phyloP scores from a whole-genome alignment of 352 stramenopile genomes.

The Globisporangium lucens region DNA sequence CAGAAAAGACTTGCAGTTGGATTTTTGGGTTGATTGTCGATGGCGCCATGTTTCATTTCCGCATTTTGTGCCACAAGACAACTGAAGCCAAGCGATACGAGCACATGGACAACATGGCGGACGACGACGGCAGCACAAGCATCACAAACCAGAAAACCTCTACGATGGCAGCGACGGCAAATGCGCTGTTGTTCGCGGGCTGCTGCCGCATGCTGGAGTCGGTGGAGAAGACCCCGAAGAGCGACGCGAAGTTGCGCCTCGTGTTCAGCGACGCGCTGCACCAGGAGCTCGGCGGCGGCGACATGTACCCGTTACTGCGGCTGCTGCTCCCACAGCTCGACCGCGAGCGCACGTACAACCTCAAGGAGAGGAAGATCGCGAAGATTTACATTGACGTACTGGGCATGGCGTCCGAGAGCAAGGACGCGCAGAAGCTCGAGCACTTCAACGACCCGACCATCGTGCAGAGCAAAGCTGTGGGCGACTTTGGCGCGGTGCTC shows the following conservation, averaged over 20 bases:
- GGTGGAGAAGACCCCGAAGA: constrained; percentile 68
- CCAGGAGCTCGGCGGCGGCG: constrained; percentile 40
- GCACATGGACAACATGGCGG: neutral
- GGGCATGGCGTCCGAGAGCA: constrained; percentile 55
- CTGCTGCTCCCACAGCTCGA: constrained; percentile 79
- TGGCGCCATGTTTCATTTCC: neutral
- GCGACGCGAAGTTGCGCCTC: constrained; percentile 69
- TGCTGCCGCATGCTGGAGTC: constrained; percentile 73
- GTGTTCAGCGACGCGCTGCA: constrained; percentile 72
- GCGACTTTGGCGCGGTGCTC: constrained; percentile 78
- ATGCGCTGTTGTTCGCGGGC: constrained; percentile 58
- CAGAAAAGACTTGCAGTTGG: neutral
- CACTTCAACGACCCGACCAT: constrained; percentile 82
- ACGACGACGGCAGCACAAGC: neutral
- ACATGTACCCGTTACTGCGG: constrained; percentile 74
- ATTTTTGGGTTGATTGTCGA: constrained; percentile 8
- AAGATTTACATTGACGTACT: constrained; percentile 75
- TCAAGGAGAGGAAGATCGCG: constrained; percentile 87
- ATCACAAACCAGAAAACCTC: neutral
- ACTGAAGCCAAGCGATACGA: neutral
- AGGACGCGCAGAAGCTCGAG: constrained; percentile 76
- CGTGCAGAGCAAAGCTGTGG: constrained; percentile 74
- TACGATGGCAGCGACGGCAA: neutral
- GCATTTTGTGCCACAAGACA: neutral
- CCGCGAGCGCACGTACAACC: constrained; percentile 82